Evolutionary conservation across 345 rosid species (phyloP), one percentile per base, ranked within the genome.

Genomic region (Luvunga scandens): DNA sequence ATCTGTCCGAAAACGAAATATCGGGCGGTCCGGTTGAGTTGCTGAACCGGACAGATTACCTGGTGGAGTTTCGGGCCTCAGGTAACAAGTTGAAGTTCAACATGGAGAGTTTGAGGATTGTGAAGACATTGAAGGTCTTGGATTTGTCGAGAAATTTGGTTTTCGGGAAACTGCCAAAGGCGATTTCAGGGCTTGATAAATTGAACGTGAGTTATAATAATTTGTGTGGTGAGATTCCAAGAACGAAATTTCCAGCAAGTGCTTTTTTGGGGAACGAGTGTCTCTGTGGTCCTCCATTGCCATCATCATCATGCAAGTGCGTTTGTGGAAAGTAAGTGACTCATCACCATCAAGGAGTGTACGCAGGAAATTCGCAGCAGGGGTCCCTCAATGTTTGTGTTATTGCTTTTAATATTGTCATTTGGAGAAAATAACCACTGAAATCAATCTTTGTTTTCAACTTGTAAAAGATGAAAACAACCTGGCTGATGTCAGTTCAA

Each of bases 211-310:
- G 95, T 63, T 79, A 85, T 42, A 91, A 91, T 80, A 82, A 87
- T 78, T 88, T 93, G 2, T 91, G 98, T 22, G 94, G 98, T 62
- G 75, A 86, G 87, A 79, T 93, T 70, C 97, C 97, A 31, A 63
- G 82, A 10, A 80, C 82, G 1, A 90, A 84, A 75, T 92, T 92
- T 21, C 81, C 90, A n/a, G 91, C 86, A 3, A 78, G 85, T 33
- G 80, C 88, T 21, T 91, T 88, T 55, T 77, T 67, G 50, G 89
- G 90, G 1, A 89, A 89, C 50, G 80, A 81, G 28, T 90, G 94
- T 76, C 83, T 90, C 28, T 90, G 94, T 34, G 91, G 94, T 16
- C 33, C 89, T 75, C 94, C 92, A 9, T 78, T 90, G 56, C 38
- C 85, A 33, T 84, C 90, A 31, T 30, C 86, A 31, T 81, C 89